Evolutionary conservation across 176 grass and related monocot species (phyloP), one percentile per base, ranked within the genome.

Genomic region (Puya raimondii): DNA sequence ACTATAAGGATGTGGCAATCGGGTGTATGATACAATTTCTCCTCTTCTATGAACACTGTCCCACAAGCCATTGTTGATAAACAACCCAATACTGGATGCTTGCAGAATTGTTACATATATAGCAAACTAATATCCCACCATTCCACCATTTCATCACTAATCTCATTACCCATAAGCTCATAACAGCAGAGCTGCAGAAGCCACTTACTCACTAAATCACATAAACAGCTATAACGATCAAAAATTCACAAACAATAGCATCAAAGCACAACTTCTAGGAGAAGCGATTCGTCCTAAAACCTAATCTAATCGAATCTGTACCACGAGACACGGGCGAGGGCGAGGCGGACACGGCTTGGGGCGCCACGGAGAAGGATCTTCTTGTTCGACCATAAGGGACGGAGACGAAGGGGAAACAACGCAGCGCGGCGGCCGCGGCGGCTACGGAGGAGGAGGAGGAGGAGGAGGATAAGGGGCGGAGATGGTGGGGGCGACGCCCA

Each of bases 281-380:
- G 16, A 59, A 59, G 13, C 8, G 33, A 42, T 42, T 42, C 33
- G 33, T 42, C 33, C 33, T 42, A 42, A 42, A 7, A 42, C 33
- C 33, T 42, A 7, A 42, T 42, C 20, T 20, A 4, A 52, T 59
- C 65, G 23, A 2, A 50, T 25, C 9, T 75, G 74, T 77, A 92
- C 93, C 93, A n/a, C 79, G 64, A 70, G 88, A 83, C 52, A 74
- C 74, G 4, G 86, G 76, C 12, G 93, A 71, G 65, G 88, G 86
- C 11, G 92, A 89, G 61, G 86, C 85, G 84, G 89, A 96, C 12
- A 96, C 82, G 14, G 93, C 86, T 12, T 86, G 86, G 26, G 78
- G 76, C 10, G 88, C 70, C 25, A 89, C 29, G 52, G 79, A 78
- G 50, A 79, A 70, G 48, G 33, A 11, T 18, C 70, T 70, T 72